Evolutionary conservation across 768 basidiomycete species (phyloP).

Genomic region (Lactarius sp.): DNA sequence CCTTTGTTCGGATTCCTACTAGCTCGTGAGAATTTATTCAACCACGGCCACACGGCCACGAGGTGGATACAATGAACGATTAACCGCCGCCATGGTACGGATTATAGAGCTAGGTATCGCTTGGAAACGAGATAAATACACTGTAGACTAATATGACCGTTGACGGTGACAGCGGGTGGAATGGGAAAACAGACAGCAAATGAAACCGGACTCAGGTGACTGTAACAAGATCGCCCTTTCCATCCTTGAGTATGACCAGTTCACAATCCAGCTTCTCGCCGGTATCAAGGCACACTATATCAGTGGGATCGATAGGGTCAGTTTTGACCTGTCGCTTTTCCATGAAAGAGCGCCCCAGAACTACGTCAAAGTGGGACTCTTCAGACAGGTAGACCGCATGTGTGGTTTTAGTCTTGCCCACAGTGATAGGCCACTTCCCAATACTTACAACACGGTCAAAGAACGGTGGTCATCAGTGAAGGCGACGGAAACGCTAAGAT

Average conservation of each 20-base stretch:
- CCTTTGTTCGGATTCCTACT: neutral
- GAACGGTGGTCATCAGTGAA: neutral
- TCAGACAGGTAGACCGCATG: conserved; percentile 82
- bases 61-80: neutral
- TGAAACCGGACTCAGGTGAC: conserved; percentile 50
- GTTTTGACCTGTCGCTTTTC: conserved; percentile 74
- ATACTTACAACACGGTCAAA: conserved; percentile 38
- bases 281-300: conserved; percentile 87
- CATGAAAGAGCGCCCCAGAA: conserved; percentile 83
- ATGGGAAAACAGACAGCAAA: neutral
- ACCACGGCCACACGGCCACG: neutral
- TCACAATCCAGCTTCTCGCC: conserved; percentile 91
- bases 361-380: conserved; percentile 93
- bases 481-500: conserved; percentile 1
- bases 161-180: neutral
- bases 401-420: conserved; percentile 37
- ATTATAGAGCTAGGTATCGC: conserved; percentile 5
- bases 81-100: conserved; percentile 10
- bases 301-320: conserved; percentile 79
- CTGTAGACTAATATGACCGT: neutral
- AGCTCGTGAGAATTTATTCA: conserved; percentile 1
- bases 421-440: conserved; percentile 82
- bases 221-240: conserved; percentile 83
- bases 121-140: conserved; percentile 8
- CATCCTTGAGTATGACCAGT: conserved; percentile 87